Percentiles rank a stretch among this genome's conserved stretches.
These are phyloP conservation scores for Saccharomycopsis vini DNA, from an alignment of 805 yeast species.

Conservation along the genomic window DNA sequence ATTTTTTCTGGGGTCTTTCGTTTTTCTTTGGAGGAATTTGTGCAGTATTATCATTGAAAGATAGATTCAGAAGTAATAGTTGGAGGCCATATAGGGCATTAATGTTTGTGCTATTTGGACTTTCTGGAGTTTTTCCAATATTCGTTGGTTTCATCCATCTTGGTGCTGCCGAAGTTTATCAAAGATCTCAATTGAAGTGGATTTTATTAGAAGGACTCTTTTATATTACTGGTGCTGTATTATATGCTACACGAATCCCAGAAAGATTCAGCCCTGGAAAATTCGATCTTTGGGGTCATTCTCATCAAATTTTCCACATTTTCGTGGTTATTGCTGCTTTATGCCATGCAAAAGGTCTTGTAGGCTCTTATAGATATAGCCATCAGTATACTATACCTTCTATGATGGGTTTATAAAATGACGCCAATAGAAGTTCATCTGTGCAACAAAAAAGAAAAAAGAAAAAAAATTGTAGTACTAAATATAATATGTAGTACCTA, in stretches of 20 bases:
- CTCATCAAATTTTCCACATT: conserved; percentile 79
- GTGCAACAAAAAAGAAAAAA: too few relatives aligned
- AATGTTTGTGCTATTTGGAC: conserved; percentile 74
- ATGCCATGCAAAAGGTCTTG: conserved; percentile 61
- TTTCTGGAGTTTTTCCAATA: conserved; percentile 68
- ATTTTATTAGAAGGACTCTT: conserved; percentile 60
- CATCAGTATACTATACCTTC: conserved; percentile 26
- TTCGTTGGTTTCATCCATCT: conserved; percentile 38
- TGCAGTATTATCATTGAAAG: conserved; percentile 51
- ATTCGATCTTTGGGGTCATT: conserved; percentile 66
- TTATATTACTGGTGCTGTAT: conserved; percentile 69
- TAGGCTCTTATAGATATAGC: conserved; percentile 44
- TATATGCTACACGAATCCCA: conserved; percentile 75
- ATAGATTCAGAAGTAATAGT: conserved; percentile 55
- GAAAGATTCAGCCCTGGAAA: conserved; percentile 57
- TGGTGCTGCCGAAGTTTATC: conserved; percentile 41
- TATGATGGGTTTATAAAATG: too few relatives aligned
- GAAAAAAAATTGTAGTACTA: too few relatives aligned
- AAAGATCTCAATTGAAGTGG: conserved; percentile 51
- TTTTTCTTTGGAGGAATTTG: conserved; percentile 51
- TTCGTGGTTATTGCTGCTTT: conserved; percentile 69
- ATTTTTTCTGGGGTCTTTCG: conserved; percentile 37
- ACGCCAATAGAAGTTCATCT: too few relatives aligned
- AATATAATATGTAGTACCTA: too few relatives aligned
- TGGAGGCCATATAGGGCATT: conserved; percentile 73